Evolutionary conservation across 345 rosid species (phyloP).

Genomic region (Psidium guajava): DNA sequence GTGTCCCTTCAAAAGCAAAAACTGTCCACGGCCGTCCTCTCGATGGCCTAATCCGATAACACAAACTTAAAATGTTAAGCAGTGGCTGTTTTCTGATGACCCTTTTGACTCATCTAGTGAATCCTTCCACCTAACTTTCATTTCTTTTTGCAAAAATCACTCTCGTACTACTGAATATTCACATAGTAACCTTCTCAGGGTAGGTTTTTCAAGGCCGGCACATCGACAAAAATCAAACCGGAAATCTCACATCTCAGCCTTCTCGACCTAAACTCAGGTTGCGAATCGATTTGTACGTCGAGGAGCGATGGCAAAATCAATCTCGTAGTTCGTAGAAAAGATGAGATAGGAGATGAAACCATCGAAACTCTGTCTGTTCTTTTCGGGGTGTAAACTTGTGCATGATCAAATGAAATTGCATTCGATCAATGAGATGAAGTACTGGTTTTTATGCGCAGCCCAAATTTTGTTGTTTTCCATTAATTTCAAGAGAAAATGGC

Average conservation of each 20-base stretch:
- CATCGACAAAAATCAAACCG: neutral
- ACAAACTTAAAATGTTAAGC: neutral
- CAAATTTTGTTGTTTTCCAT: neutral
- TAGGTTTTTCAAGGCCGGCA: neutral
- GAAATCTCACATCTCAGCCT: neutral
- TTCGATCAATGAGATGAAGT: neutral
- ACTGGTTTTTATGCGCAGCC: neutral
- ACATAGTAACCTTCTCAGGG: neutral
- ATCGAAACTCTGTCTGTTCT: neutral
- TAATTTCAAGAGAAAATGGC: neutral
- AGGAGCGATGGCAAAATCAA: neutral
- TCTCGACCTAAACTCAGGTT: rapidly evolving
- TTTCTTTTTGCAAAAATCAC: neutral
- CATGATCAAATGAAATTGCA: neutral
- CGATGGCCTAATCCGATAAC: neutral
- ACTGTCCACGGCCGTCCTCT: neutral
- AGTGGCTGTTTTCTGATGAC: neutral
- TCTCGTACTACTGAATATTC: neutral
- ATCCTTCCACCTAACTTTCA: neutral
- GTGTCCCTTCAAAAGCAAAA: neutral
- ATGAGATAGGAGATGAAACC: neutral
- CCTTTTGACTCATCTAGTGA: neutral
- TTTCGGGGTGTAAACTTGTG: neutral
- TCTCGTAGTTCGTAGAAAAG: neutral
- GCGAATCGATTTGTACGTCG: neutral